phyloP scores from a whole-genome alignment of 306 rosid species.

The Pyrus pyrifolia region DNA sequence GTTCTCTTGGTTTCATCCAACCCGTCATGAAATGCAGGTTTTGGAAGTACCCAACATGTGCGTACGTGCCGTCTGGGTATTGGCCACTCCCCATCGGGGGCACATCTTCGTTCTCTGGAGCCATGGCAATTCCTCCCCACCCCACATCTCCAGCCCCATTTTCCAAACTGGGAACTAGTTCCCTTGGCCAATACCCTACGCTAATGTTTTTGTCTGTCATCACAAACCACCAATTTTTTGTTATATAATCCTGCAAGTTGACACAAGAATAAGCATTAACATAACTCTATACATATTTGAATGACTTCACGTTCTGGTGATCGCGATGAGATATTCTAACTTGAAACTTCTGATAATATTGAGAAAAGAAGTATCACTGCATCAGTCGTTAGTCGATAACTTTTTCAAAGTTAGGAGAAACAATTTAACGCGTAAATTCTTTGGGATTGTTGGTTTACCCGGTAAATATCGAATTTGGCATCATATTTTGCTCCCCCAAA shows the following conservation, averaged over 20 bases:
- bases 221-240: conserved; percentile 20
- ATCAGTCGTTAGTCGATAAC: not conserved
- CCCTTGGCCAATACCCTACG: conserved; percentile 25
- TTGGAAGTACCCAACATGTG: not conserved
- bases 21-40: not conserved
- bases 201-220: too few relatives aligned
- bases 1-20: not conserved
- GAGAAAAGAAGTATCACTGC: too few relatives aligned
- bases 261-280: not conserved
- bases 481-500: not conserved
- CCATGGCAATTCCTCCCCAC: conserved; percentile 17
- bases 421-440: not conserved
- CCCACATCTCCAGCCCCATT: conserved; percentile 2
- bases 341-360: too few relatives aligned
- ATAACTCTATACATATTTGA: not conserved
- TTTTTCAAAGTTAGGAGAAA: too few relatives aligned
- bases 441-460: not conserved
- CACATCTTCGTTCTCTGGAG: not conserved
- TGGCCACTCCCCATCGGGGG: conserved; percentile 20
- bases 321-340: not conserved
- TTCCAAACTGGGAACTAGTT: not conserved
- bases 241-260: not conserved
- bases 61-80: not conserved
- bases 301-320: too few relatives aligned
- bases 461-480: not conserved